Base-by-base conservation (phyloP, 2,329 filamentous ascomycete species). In the Nemania sp. region DNA sequence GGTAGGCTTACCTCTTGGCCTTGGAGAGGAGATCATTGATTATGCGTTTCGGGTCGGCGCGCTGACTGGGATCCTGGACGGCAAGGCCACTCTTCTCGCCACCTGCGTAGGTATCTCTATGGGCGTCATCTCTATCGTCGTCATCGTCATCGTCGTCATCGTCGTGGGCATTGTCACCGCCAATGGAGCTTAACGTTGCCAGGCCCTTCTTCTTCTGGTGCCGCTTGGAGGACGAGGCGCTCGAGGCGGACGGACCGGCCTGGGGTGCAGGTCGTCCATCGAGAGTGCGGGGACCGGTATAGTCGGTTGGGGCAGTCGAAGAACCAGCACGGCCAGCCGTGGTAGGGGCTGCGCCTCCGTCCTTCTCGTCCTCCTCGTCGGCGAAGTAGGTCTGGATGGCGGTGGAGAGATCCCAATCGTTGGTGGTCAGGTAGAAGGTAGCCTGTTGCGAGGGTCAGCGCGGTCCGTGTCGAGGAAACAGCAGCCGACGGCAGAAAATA, bases 71-170 rank as follows among this genome's bases (percentile, higher is more conserved):
- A 67, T 89, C 87, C 69, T 89, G 86, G 21, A 90, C 84, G 20
- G 87, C 87, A 47, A 90, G 75, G 0, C 85, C 87, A 32, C 90
- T 94, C 81, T 95, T 95, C 77, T 94, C 91, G 35, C 91, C 91
- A 53, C 91, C 91, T 18, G 91, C 89, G 74, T 93, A 95, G 64
- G 93, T 79, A 71, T 95, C 90, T 63, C 87, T 79, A 6, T 86
- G 82, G 37, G 84, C 80, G 29, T 87, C 84, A 1, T 88, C 81
- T 1, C 83, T 78, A 2, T 82, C 78, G 11, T 46, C 52, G 2
- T 56, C 79, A 7, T 82, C 79, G n/a, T 88, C 83, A 53, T 86
- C 83, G 17, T 84, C 80, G 29, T 83, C 81, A 54, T 87, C 79
- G 51, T 84, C 80, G 49, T 85, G 78, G 15, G 76, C 79, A 64